Base-by-base conservation (phyloP, 352 stramenopile genomes). In the Pseudoperonospora humuli region DNA sequence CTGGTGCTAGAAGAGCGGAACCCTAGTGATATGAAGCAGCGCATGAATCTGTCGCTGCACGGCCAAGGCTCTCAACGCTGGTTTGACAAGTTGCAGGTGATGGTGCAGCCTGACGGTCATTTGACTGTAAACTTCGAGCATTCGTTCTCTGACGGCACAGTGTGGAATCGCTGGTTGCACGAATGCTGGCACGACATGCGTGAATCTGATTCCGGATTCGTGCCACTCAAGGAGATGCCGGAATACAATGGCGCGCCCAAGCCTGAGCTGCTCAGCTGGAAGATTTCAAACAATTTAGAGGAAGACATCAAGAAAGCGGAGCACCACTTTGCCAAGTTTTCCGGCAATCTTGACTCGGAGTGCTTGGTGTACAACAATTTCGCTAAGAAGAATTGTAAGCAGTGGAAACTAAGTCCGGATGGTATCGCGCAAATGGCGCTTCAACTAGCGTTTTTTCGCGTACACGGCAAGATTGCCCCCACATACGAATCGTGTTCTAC, bases 101-200 rank as follows among this genome's bases (percentile, higher is more conserved):
- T 95, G 26, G 77, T 75, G 21, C 74, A 93, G 33, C 59, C 58
- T 11, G 80, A 94, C 45, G 89, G 89, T 14, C 72, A 87, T 44
- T 37, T 96, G 35, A 90, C 77, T 9, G 64, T 96, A n/a, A 97
- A 97, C 64, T 97, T 96, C 53, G 89, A 97, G 56, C 89, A 97
- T 64, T 95, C 86, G 32, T 96, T 95, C 54, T 95, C 84, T 14
- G 89, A 97, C 44, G 89, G 89, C 17, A 96, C 91, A 32, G 63
- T 80, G 2, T 97, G 89, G 89, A 96, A 96, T 58, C 74, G 89
- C 32, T 96, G 87, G 83, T 54, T 97, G 29, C 78, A 92, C 39
- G 89, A 97, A 61, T 84, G 86, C 18, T 95, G 83, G 82, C 72
- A 92, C 54, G 82, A 95, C 57, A 94, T 94, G 75, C 76, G 77